A percentile compares a stretch with the other conserved stretches of the same genome.
phyloP scores from a whole-genome alignment of 306 rosid genomes.

The Lablab purpureus region DNA sequence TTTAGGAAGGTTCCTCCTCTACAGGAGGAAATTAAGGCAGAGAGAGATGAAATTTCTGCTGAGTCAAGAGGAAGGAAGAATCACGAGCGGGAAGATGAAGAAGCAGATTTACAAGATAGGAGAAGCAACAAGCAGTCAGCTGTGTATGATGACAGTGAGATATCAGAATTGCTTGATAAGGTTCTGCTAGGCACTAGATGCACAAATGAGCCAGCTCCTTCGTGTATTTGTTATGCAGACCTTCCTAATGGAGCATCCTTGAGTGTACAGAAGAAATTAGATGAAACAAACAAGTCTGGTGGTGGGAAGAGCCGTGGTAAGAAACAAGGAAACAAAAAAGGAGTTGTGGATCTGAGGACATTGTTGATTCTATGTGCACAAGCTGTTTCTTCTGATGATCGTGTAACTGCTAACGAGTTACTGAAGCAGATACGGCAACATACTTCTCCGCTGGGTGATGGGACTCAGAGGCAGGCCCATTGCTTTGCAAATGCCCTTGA shows the following conservation, averaged over 20 bases:
- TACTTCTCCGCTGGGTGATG: conserved; percentile 65
- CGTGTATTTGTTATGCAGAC: not conserved
- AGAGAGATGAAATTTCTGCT: conserved; percentile 44
- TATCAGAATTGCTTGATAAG: conserved; percentile 67
- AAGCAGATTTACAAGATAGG: conserved; percentile 52
- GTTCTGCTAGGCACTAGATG: conserved; percentile 47
- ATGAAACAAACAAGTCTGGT: conserved; percentile 44
- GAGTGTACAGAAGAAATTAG: conserved; percentile 30
- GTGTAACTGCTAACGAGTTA: conserved; percentile 53
- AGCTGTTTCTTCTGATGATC: conserved; percentile 67
- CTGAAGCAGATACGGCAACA: conserved; percentile 67
- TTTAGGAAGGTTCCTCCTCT: conserved; percentile 40
- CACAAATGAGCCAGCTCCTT: conserved; percentile 23
- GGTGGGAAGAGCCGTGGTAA: conserved; percentile 50
- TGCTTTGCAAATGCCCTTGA: conserved; percentile 71
- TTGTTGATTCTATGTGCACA: conserved; percentile 64
- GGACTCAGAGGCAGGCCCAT: conserved; percentile 68
- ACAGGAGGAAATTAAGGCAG: conserved; percentile 35
- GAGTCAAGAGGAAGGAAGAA: conserved; percentile 58
- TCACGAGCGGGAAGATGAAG: conserved; percentile 61
- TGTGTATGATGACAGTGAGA: conserved; percentile 58
- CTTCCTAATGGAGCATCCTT: conserved; percentile 27
- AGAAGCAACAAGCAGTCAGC: conserved; percentile 73
- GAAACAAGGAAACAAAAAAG: conserved; percentile 52
- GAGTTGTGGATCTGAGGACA: conserved; percentile 63